Evolutionary conservation across 192 early-diverging fungal genomes (phyloP), one percentile per base, ranked within the genome.

Genomic region (Paraglomus brasilianum): DNA sequence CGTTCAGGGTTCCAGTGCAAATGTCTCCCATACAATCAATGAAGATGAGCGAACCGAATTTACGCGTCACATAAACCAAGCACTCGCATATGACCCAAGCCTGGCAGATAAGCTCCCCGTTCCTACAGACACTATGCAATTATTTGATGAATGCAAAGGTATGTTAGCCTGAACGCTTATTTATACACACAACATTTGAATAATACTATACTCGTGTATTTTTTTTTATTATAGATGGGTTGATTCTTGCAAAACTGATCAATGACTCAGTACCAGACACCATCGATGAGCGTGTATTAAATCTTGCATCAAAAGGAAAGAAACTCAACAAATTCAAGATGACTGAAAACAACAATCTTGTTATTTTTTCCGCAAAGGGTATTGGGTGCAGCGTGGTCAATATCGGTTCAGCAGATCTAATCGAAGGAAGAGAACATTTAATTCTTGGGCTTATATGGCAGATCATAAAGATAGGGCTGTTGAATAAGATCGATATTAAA

Each of bases 321-420:
- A 93, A 93, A 76, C 85, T 96, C 56, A 92, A 90, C 71, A 84
- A 90, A 55, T 99, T 97, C 88, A 90, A 97, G 76, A 95, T 98
- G 82, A 95, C 91, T 8, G 97, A 99, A 83, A 99, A 99, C 81
- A 95, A 97, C 86, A 98, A 98, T 75, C 87, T 99, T n/a, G 96
- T 93, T 13, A 93, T 99, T 81, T 98, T 98, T 85, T 93, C 91
- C 48, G 95, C 96, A 70, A 99, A 99, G 79, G 97, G 96, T 55
- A 98, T 99, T 75, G 97, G 97, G 17, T 98, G 96, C 81, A 90
- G 86, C 67, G 94, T 99, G 44, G 93, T 97, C 58, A 99, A 99
- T 82, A 98, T 99, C 83, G 97, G 97, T 41, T 87, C 97, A 38
- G 86, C 89, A 78, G 97, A 99, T 75, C 81, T 99, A 71, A 95